phyloP scores from a whole-genome alignment of 1,284 basidiomycete species.

The Microbotryum intermedium region DNA sequence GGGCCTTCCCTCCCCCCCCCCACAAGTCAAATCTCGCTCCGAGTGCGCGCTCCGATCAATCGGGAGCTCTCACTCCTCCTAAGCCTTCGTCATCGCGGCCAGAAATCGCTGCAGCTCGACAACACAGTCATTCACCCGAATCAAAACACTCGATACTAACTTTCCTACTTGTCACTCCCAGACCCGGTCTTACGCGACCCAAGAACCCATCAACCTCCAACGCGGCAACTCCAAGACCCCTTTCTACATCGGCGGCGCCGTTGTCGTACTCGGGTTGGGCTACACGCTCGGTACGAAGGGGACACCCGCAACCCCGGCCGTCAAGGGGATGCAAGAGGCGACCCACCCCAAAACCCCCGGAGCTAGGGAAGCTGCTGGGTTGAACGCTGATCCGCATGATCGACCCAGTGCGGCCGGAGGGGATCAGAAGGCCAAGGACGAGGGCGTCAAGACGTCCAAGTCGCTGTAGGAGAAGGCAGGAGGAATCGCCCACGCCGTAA shows the following conservation, averaged over 20 bases:
- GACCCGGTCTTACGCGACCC: neutral
- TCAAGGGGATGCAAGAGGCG: slow-evolving; percentile 14
- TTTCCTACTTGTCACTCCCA: too few relatives aligned
- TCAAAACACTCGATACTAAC: too few relatives aligned
- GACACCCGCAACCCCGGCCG: slow-evolving; percentile 17
- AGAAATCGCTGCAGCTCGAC: too few relatives aligned
- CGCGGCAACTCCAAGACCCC: slow-evolving; percentile 17
- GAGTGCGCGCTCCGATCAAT: too few relatives aligned
- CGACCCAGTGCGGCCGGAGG: slow-evolving; percentile 8
- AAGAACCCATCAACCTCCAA: slow-evolving; percentile 23
- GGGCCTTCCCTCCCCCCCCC: too few relatives aligned
- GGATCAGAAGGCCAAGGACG: slow-evolving; percentile 2
- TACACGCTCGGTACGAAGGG: slow-evolving; percentile 16
- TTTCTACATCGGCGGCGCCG: slow-evolving; percentile 14
- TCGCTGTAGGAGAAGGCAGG: too few relatives aligned
- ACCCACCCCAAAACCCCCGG: slow-evolving; percentile 8
- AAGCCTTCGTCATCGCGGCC: too few relatives aligned
- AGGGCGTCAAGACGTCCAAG: too few relatives aligned
- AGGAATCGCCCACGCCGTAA: too few relatives aligned
- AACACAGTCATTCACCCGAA: too few relatives aligned
- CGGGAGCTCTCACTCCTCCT: too few relatives aligned
- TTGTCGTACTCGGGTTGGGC: slow-evolving; percentile 14
- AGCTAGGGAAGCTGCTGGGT: slow-evolving; percentile 5
- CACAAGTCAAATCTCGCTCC: too few relatives aligned
- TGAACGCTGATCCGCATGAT: slow-evolving; percentile 1